Evolutionary conservation across 2,329 filamentous ascomycete genomes (phyloP), one percentile per base, ranked within the genome.

Genomic region (Basipetospora chlamydospora): DNA sequence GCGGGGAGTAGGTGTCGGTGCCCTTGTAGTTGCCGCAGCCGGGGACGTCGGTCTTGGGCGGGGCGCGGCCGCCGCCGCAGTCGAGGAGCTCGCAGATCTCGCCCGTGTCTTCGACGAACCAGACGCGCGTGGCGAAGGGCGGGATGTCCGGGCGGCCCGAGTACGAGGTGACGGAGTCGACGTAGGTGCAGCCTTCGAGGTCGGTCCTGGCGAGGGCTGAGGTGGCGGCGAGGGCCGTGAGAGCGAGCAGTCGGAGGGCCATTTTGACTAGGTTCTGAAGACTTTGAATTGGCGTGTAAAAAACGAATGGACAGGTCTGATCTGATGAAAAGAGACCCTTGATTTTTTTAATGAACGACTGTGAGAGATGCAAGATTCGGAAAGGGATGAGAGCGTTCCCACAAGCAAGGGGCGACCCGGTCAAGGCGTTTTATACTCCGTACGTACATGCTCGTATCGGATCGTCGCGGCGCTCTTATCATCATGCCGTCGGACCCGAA

Each of bases 61-160:
- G 72, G 7, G 74, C 77, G 31, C 68, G 64, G 38, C 75, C 77
- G 44, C 77, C 77, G 40, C 77, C 76, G 54, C 77, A 80, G 64
- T 80, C 76, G 45, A 75, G 63, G 42, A 71, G 49, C 9, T 61
- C 60, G 63, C 77, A 80, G 49, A 80, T 60, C 58, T 80, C 74
- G 49, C 74, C 73, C 13, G 67, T 72, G 44, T 57, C 72, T 2
- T 73, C 74, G 37, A 77, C 66, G 53, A 72, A 79, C 61, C 63
- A 80, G 47, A 73, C 53, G 32, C 65, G 41, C 38, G 61, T 66
- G 29, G 61, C 60, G 45, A 63, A 66, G 41, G 55, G 50, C 32
- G 49, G 46, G 17, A 47, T 50, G 30, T 47, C 44, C 41, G 51
- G 47, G 39, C 53, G 45, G 38, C 37, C 38, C 38, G 51, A 43